Evolutionary conservation across 2,329 filamentous ascomycete species (phyloP), one percentile per base, ranked within the genome.

Genomic region (Sporothrix inflata): DNA sequence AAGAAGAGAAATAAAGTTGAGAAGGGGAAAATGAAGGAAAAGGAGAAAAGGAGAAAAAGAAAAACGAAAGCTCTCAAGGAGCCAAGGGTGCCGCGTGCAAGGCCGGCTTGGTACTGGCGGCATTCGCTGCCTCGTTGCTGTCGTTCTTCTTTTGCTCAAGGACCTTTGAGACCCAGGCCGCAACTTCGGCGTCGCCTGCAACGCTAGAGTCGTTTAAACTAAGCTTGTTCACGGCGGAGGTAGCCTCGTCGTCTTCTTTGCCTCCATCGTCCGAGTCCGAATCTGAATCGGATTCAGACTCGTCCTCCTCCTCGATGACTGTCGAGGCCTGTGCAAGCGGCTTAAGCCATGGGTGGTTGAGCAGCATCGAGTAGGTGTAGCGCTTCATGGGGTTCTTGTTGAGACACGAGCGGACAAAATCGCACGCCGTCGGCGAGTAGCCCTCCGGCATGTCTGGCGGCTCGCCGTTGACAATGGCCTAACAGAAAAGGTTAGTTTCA

Each of bases 391-490:
- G 93, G 27, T 93, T 92, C 81, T 99, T 99, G 85, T 98, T 94
- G 63, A 99, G 86, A 80, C 96, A 98, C 60, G 91, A 91, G 51
- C 88, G 87, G 30, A 99, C 95, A 82, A 99, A 99, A 77, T 95
- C 92, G 71, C 90, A 91, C 1, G 95, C 94, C 6, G 88, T 86
- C 71, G 91, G 87, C 0, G 94, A 96, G 80, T 92, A 99, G 34
- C 89, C 90, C 71, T 92, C 88, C 0, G 96, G 96, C 42, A 99
- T 89, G 78, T 92, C 90, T 12, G 96, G 96, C 16, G 96, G 94
- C n/a, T 97, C 94, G 68, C 96, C 96, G 79, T 98, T 94, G 47
- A 99, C 96, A 79, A 99, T 99, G 71, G 96, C 96, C 96, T 99
- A 76, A 30, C 57, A 72, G 78, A 8, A 51, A 40, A 34, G 3